phyloP scores from a whole-genome alignment of 2,329 filamentous ascomycete genomes.

The Epicoccum sorghinum region DNA sequence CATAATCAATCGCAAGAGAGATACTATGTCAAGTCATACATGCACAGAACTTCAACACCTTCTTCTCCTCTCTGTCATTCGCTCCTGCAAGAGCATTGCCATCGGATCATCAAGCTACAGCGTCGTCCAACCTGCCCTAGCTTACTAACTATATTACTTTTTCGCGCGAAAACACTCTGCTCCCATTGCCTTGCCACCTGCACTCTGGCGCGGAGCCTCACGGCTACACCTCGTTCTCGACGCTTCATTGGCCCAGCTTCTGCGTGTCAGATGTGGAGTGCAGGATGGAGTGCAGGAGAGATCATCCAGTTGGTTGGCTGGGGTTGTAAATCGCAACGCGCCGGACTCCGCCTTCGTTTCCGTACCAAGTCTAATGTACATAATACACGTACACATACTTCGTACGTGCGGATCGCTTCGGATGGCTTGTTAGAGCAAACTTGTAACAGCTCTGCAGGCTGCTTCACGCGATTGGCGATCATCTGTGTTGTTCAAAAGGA shows the following conservation, averaged over 20 bases:
- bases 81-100: no score
- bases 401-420: neutral
- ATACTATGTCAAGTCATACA: no score
- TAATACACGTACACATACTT: no score
- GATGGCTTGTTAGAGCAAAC: neutral
- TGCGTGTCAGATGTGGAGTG: constrained; percentile 13
- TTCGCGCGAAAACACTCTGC: constrained; percentile 15
- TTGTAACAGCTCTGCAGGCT: neutral
- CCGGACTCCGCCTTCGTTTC: constrained; percentile 2
- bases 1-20: no score
- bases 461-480: neutral
- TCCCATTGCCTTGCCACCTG: constrained; percentile 10
- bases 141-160: constrained; percentile 22
- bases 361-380: no score
- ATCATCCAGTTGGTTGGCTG: neutral
- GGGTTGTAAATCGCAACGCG: constrained; percentile 2
- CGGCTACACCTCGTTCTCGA: neutral
- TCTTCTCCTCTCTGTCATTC: no score
- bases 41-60: no score
- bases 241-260: neutral
- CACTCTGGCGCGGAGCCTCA: constrained; percentile 23
- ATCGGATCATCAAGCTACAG: constrained; percentile 1
- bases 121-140: neutral
- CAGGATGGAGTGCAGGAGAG: constrained; percentile 7
- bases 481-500: neutral